A percentile compares a stretch with the other conserved stretches of the same genome.
Evolutionary conservation across 2,329 filamentous ascomycete genomes (phyloP).

Genomic region (Metarhizium robertsii): DNA sequence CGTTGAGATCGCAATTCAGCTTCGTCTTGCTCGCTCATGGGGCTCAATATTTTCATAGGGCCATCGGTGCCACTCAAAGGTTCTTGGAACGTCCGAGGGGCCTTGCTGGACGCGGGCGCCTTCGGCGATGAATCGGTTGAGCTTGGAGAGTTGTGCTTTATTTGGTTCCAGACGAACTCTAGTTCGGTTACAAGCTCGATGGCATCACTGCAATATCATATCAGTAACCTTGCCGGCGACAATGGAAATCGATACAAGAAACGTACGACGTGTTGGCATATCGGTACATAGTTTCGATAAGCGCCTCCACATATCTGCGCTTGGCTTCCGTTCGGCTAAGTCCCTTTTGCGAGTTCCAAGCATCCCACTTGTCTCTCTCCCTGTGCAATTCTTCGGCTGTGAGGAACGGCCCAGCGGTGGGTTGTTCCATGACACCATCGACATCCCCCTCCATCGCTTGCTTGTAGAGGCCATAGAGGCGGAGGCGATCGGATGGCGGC

Average conservation of each 20-base stretch:
- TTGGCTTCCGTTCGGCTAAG: conserved; percentile 87
- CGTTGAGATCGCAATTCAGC: conserved; percentile 46
- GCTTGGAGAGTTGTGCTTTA: conserved; percentile 72
- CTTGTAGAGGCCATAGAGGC: conserved; percentile 96
- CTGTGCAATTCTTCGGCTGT: conserved; percentile 44
- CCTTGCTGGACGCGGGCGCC: conserved; percentile 22
- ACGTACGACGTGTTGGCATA: conserved; percentile 78
- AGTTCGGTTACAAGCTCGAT: conserved; percentile 83
- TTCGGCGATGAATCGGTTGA: conserved; percentile 50
- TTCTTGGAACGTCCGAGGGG: conserved; percentile 35
- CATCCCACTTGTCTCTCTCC: conserved; percentile 73
- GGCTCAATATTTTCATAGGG: conserved; percentile 65
- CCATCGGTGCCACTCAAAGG: conserved; percentile 39
- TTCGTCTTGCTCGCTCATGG: conserved; percentile 77
- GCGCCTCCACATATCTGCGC: conserved; percentile 80
- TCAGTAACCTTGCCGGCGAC: background rate
- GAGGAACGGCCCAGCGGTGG: conserved; percentile 40
- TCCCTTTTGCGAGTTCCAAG: conserved; percentile 83
- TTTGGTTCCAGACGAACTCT: conserved; percentile 99
- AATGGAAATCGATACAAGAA: background rate
- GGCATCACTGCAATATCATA: conserved; percentile 49
- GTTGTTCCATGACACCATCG: conserved; percentile 84
- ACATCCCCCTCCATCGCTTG: conserved; percentile 99
- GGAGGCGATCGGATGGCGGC: conserved; percentile 73
- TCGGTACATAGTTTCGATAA: conserved; percentile 94